Conservation (phyloP, 2,329 filamentous ascomycete genomes). For the Pseudogymnoascus sp. region DNA sequence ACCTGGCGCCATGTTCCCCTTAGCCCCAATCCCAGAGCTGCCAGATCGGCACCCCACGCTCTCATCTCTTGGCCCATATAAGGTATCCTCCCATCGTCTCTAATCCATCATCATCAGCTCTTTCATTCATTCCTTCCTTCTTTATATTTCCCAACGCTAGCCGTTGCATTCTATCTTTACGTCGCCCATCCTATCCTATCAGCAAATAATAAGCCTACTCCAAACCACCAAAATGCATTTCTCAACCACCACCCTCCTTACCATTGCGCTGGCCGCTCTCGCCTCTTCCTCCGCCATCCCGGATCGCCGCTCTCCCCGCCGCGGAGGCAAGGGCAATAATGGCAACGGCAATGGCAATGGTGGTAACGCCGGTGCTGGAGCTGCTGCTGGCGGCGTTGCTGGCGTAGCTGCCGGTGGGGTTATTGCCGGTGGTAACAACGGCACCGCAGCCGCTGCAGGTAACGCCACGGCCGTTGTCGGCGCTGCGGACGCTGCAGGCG, state of each 20-base stretch:
- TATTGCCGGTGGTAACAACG: neutral
- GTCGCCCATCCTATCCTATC: neutral
- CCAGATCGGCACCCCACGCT: neutral
- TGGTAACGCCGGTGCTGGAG: neutral
- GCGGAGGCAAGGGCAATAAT: neutral
- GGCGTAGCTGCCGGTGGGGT: neutral
- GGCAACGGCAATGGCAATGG: neutral
- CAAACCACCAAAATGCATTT: neutral
- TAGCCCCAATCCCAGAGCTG: neutral
- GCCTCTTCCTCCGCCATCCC: neutral
- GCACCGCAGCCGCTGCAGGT: neutral
- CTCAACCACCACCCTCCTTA: neutral
- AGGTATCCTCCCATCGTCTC: neutral
- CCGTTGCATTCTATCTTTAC: neutral
- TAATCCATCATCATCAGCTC: neutral
- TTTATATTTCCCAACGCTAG: neutral
- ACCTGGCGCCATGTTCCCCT: neutral
- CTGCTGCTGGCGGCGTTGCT: neutral
- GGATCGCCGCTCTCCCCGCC: neutral
- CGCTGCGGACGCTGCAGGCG: constrained; percentile 8
- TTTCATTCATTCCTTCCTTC: neutral
- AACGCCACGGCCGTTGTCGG: neutral
- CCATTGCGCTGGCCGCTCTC: constrained; percentile 1
- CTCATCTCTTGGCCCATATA: constrained; percentile 2
- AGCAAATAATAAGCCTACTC: neutral